phyloP scores from a whole-genome alignment of 192 early-diverging fungal species.

The Chytriomyces sp. region DNA sequence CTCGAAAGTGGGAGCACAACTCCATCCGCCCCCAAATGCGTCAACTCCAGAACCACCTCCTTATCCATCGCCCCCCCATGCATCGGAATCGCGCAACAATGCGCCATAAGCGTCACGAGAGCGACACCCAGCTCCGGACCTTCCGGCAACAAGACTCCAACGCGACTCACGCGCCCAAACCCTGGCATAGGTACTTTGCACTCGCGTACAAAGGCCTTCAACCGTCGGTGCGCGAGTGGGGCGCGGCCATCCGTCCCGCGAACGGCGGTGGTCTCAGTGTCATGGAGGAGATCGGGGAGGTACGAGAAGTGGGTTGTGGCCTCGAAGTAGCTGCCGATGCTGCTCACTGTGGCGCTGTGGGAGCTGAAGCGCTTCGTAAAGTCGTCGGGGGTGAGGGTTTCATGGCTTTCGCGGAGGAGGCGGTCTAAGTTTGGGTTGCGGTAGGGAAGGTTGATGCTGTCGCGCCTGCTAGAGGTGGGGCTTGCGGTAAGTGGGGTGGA shows the following conservation, averaged over 20 bases:
- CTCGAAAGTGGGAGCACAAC: conserved; percentile 21
- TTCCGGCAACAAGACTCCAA: background rate
- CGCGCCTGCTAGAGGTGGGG: too few species aligned
- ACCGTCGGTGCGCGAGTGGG: background rate
- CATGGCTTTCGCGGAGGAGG: too few species aligned
- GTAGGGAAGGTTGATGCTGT: too few species aligned
- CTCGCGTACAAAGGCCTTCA: background rate
- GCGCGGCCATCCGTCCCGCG: background rate
- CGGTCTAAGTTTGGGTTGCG: too few species aligned
- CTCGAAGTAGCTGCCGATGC: background rate
- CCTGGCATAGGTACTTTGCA: background rate
- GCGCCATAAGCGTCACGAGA: conserved; percentile 38
- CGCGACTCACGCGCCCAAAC: background rate
- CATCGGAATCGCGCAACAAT: conserved; percentile 41
- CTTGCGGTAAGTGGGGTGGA: too few species aligned
- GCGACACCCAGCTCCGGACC: conserved; percentile 13
- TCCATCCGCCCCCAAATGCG: conserved; percentile 28
- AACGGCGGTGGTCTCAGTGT: background rate
- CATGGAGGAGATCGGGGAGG: background rate
- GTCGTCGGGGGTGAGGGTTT: too few species aligned
- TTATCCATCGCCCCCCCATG: conserved; percentile 33
- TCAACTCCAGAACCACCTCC: conserved; percentile 39
- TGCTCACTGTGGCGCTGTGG: background rate
- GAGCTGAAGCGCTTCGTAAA: too few species aligned
- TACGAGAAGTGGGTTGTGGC: background rate